These are phyloP conservation scores for Phytophthora sp. DNA, from an alignment of 352 stramenopile species.

Conservation along the genomic window DNA sequence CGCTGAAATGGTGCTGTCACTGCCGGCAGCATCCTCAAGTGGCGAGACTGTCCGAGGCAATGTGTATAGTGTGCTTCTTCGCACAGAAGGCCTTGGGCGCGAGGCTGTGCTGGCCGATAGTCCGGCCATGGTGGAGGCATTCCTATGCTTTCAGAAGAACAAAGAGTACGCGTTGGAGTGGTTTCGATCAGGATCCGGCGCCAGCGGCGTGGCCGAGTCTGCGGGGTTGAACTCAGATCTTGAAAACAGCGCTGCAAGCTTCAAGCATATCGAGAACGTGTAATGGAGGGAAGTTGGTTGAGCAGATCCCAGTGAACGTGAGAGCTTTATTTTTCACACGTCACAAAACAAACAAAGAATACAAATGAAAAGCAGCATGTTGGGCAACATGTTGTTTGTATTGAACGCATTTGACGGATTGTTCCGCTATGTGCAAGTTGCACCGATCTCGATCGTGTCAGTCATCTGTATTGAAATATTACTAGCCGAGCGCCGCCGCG, in stretches of 20 bases:
- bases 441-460: no score
- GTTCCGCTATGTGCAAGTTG: no score
- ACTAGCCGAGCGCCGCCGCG: no score
- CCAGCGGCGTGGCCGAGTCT: constrained; percentile 33
- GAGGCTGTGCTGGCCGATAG: constrained; percentile 55
- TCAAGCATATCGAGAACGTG: constrained; percentile 84
- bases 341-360: constrained; percentile 20
- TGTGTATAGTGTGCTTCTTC: constrained; percentile 60
- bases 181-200: constrained; percentile 58
- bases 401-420: background rate
- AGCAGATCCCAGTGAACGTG: constrained; percentile 5
- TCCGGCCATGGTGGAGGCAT: constrained; percentile 68
- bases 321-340: constrained; percentile 15
- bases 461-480: no score
- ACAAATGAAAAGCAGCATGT: constrained; percentile 12
- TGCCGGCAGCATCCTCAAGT: constrained; percentile 70
- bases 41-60: constrained; percentile 57
- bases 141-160: constrained; percentile 86
- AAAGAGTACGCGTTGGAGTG: constrained; percentile 76
- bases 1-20: constrained; percentile 74
- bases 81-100: constrained; percentile 51
- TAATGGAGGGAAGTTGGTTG: constrained; percentile 22
- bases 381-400: background rate
- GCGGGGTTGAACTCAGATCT: constrained; percentile 36
- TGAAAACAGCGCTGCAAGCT: constrained; percentile 44